Percentiles rank a stretch among this genome's conserved stretches.
Evolutionary conservation across 768 basidiomycete genomes (phyloP).

Genomic region (Psilocybe azurescens): DNA sequence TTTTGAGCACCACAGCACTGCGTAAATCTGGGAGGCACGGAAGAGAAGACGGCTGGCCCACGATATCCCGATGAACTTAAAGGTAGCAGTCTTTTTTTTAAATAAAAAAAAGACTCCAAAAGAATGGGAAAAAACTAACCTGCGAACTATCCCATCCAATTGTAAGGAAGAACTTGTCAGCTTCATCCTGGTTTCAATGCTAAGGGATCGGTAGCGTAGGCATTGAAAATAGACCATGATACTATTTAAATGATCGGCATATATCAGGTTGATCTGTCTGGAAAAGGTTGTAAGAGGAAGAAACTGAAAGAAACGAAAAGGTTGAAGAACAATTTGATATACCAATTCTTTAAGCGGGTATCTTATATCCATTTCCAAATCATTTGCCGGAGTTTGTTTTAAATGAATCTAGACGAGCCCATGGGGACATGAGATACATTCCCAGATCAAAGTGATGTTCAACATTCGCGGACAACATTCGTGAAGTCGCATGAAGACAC

Average conservation of each 20-base stretch:
- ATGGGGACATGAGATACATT: too few species aligned
- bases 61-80: background rate
- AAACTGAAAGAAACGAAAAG: background rate
- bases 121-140: slow-evolving; percentile 5
- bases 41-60: background rate
- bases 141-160: slow-evolving; percentile 26
- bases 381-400: too few species aligned
- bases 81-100: background rate
- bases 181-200: slow-evolving; percentile 17
- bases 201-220: slow-evolving; percentile 7
- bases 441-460: too few species aligned
- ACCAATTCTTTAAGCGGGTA: too few species aligned
- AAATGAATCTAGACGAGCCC: too few species aligned
- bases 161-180: slow-evolving; percentile 12
- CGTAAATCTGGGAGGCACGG: background rate
- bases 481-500: too few species aligned
- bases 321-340: background rate
- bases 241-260: slow-evolving; percentile 16
- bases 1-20: background rate
- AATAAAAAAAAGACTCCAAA: background rate
- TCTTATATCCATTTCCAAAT: too few species aligned
- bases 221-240: slow-evolving; percentile 6
- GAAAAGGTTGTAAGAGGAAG: background rate
- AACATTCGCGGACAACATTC: too few species aligned
- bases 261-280: background rate